These are phyloP conservation scores for Thelephora terrestris DNA, from an alignment of 1,284 basidiomycete species.

Conservation along the genomic window DNA sequence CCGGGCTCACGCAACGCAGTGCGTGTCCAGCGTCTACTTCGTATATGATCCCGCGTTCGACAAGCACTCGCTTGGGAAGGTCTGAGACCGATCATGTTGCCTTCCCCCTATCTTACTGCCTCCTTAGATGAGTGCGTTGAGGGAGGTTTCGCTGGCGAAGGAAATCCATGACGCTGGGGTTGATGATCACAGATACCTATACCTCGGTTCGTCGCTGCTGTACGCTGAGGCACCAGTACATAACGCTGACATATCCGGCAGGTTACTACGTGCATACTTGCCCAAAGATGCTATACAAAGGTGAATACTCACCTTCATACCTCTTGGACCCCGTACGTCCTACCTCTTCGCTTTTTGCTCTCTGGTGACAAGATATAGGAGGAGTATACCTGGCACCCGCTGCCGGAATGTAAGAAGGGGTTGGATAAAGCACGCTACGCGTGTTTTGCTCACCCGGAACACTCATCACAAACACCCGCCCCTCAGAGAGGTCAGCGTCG, in stretches of 20 bases:
- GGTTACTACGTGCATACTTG: slow-evolving; percentile 91
- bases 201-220: slow-evolving; percentile 60
- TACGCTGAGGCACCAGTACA: background rate
- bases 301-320: slow-evolving; percentile 81
- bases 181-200: slow-evolving; percentile 52
- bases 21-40: slow-evolving; percentile 95
- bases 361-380: slow-evolving; percentile 34
- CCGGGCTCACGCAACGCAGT: slow-evolving; percentile 21
- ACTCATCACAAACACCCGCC: slow-evolving; percentile 29
- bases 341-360: background rate
- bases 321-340: slow-evolving; percentile 75
- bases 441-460: slow-evolving; percentile 55
- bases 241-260: slow-evolving; percentile 20
- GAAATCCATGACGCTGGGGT: slow-evolving; percentile 71
- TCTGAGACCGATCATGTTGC: slow-evolving; percentile 16
- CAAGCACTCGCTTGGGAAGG: slow-evolving; percentile 76
- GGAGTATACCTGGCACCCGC: slow-evolving; percentile 66
- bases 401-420: slow-evolving; percentile 47
- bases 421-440: slow-evolving; percentile 62
- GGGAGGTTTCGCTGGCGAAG: slow-evolving; percentile 62
- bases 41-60: slow-evolving; percentile 82
- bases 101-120: background rate
- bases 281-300: slow-evolving; percentile 96
- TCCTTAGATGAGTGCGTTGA: slow-evolving; percentile 67
- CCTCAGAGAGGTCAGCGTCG: slow-evolving; percentile 3